Conservation (phyloP, 73 alveolate species). For the Symbiodinium natans region DNA sequence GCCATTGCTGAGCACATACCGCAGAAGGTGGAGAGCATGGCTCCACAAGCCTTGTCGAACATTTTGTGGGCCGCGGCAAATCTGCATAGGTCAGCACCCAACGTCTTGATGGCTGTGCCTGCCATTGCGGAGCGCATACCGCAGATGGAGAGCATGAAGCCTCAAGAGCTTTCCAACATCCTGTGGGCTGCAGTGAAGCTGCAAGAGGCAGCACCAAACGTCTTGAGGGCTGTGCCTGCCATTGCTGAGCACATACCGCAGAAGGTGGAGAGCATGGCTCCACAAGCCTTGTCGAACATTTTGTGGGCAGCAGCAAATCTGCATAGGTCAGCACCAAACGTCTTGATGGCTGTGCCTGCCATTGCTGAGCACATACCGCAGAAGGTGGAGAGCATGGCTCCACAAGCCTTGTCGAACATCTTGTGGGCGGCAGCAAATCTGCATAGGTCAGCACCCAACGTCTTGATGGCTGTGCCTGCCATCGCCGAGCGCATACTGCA, state of each 20-base stretch:
- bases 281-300: neutral
- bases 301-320: neutral
- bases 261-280: neutral
- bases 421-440: too few relatives aligned
- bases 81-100: too few relatives aligned
- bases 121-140: neutral
- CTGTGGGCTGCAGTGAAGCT: slow-evolving; percentile 21
- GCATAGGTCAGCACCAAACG: too few relatives aligned
- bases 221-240: neutral
- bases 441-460: too few relatives aligned
- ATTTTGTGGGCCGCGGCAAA: neutral
- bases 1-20: neutral
- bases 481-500: too few relatives aligned
- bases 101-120: too few relatives aligned
- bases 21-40: neutral
- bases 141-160: neutral
- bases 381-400: too few relatives aligned
- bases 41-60: neutral
- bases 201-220: neutral
- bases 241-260: neutral
- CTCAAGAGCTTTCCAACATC: neutral
- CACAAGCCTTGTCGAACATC: too few relatives aligned
- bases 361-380: too few relatives aligned
- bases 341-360: too few relatives aligned
- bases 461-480: too few relatives aligned